A percentile compares a stretch with the other conserved stretches of the same genome.
These are phyloP conservation scores for Stellera chamaejasme DNA, from an alignment of 345 rosid genomes.

Conservation along the genomic window DNA sequence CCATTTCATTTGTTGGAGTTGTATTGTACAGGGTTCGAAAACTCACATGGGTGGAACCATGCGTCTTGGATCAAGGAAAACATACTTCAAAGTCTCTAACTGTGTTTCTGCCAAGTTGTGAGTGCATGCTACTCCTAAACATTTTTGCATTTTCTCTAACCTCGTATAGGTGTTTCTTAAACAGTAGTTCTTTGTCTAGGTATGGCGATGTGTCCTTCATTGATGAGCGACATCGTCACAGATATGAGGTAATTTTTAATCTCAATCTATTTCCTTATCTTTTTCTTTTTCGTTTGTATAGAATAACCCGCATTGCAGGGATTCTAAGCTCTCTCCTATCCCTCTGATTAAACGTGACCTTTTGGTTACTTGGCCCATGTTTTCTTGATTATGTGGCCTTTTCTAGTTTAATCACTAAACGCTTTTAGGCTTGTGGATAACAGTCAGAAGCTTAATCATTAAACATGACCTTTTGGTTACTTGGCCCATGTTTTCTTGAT, in stretches of 20 bases:
- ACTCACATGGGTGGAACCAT: conserved; percentile 88
- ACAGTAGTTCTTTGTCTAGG: conserved; percentile 22
- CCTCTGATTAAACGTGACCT: too few relatives aligned
- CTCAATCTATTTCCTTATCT: too few relatives aligned
- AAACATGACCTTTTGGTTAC: too few relatives aligned
- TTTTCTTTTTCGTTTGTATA: too few relatives aligned
- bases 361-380: too few relatives aligned
- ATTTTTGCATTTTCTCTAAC: conserved; percentile 6
- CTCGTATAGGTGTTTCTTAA: neutral
- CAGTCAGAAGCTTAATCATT: too few relatives aligned
- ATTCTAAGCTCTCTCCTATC: too few relatives aligned
- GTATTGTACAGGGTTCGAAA: conserved; percentile 48
- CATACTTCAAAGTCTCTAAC: conserved; percentile 49
- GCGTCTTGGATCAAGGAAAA: conserved; percentile 78
- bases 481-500: too few relatives aligned
- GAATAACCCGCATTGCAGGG: too few relatives aligned
- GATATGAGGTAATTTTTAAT: conserved; percentile 53
- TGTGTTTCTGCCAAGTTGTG: conserved; percentile 75
- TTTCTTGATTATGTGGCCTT: too few relatives aligned
- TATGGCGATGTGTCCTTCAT: conserved; percentile 54
- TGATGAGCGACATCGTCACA: conserved; percentile 78
- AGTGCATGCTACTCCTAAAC: conserved; percentile 14
- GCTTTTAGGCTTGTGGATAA: too few relatives aligned
- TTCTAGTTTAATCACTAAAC: too few relatives aligned
- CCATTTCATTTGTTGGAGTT: conserved; percentile 6